phyloP scores from a whole-genome alignment of 192 early-diverging fungal species.

The Linnemannia exigua region DNA sequence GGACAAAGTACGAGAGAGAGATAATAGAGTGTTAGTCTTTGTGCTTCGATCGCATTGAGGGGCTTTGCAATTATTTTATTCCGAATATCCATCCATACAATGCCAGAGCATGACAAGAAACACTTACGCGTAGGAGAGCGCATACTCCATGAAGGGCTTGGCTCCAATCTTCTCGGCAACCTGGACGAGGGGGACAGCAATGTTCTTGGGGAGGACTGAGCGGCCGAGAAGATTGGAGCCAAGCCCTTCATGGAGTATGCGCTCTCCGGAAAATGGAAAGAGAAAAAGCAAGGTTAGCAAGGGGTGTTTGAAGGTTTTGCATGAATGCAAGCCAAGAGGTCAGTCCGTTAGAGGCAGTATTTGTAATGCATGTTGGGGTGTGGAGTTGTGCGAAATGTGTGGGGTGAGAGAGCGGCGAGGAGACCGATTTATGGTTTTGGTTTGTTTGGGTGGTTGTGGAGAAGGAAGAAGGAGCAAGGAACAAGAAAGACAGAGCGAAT shows the following conservation, averaged over 20 bases:
- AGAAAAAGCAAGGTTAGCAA: no score
- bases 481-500: not conserved
- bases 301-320: no score
- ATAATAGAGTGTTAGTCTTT: not conserved
- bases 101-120: not conserved
- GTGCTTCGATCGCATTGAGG: no score
- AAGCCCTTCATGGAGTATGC: constrained; percentile 87
- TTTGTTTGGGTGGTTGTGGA: not conserved
- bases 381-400: not conserved
- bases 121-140: constrained; percentile 72
- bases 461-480: no score
- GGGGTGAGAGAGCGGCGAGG: not conserved
- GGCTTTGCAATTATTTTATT: no score
- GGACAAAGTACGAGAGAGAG: not conserved
- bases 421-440: not conserved
- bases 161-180: constrained; percentile 80
- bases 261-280: no score
- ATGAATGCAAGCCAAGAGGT: no score
- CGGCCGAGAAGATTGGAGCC: constrained; percentile 83
- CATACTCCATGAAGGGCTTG: constrained; percentile 86
- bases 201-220: constrained; percentile 78
- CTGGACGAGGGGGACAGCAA: constrained; percentile 82
- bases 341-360: no score
- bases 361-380: no score
- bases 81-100: no score